Evolutionary conservation across 2,329 filamentous ascomycete genomes (phyloP).

Genomic region (Colletotrichum siamense): DNA sequence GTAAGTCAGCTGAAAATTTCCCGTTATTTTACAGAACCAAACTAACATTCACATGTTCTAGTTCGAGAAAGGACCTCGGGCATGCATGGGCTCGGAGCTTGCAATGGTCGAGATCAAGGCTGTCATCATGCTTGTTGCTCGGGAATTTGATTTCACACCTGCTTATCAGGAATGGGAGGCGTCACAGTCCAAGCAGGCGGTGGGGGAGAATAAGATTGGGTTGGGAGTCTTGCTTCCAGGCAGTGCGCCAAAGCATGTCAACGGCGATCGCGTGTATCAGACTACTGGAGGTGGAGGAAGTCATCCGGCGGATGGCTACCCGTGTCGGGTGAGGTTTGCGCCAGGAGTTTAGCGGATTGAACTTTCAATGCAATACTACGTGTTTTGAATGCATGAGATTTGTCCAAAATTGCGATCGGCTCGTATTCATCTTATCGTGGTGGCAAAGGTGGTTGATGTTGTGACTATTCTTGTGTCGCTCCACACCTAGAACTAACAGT

Average conservation of each 20-base stretch:
- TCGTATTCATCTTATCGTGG: neutral
- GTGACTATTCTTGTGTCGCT: neutral
- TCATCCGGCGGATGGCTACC: constrained; percentile 1
- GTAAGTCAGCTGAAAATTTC: neutral
- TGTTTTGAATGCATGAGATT: neutral
- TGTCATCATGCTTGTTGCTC: neutral
- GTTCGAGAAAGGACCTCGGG: constrained; percentile 1
- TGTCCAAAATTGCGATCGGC: neutral
- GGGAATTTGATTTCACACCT: neutral
- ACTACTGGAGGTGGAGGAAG: constrained; percentile 3
- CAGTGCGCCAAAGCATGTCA: neutral
- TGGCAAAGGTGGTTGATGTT: neutral
- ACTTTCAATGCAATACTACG: neutral
- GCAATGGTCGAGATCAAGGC: constrained; percentile 5
- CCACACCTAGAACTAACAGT: neutral
- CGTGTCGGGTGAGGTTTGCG: neutral
- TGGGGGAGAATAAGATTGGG: neutral
- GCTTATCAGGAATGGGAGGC: constrained; percentile 3
- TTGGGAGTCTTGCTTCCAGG: neutral
- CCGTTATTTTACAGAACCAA: neutral
- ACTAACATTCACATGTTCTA: neutral
- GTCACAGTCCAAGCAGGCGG: neutral
- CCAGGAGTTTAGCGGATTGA: neutral
- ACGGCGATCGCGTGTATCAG: neutral
- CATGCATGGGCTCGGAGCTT: constrained; percentile 6